phyloP scores from a whole-genome alignment of 2,329 filamentous ascomycete species.

The Ophiobolus disseminans region DNA sequence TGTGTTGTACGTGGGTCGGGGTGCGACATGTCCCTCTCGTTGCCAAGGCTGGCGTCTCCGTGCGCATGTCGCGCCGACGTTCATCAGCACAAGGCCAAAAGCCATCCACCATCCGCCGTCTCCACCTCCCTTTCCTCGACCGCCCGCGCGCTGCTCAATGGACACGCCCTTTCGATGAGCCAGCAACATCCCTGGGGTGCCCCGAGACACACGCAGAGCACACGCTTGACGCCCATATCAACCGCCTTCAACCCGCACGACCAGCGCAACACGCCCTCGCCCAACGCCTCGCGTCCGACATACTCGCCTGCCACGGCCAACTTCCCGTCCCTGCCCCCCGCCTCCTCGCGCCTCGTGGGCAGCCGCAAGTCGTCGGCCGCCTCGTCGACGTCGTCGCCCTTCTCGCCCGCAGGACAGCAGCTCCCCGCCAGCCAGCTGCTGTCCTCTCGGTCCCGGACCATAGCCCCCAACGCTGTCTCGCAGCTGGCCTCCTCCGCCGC shows the following conservation, averaged over 20 bases:
- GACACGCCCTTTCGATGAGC: constrained; percentile 54
- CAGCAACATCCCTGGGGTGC: constrained; percentile 66
- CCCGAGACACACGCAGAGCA: constrained; percentile 61
- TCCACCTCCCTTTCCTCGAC: constrained; percentile 23
- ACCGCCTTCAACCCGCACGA: constrained; percentile 54
- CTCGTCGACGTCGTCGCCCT: constrained; percentile 62
- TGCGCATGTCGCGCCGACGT: constrained; percentile 16
- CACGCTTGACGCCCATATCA: constrained; percentile 66
- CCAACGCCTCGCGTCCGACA: constrained; percentile 58
- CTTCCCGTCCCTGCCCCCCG: constrained; percentile 60
- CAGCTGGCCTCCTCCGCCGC: constrained; percentile 64
- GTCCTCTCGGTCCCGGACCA: constrained; percentile 63
- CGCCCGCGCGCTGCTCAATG: constrained; percentile 50
- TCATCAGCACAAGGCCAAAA: constrained; percentile 28
- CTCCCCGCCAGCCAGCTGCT: constrained; percentile 60
- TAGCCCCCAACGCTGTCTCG: constrained; percentile 61
- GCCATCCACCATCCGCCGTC: constrained; percentile 24
- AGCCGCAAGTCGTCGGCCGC: constrained; percentile 62
- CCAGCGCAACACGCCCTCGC: constrained; percentile 54
- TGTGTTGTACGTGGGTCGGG: background rate
- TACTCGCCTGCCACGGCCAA: constrained; percentile 61
- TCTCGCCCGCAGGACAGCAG: constrained; percentile 64
- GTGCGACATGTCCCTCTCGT: background rate
- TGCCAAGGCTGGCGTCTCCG: constrained; percentile 7
- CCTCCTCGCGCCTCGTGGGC: constrained; percentile 57